A percentile compares a stretch with the other conserved stretches of the same genome.
These are phyloP conservation scores for Porphyrellus cyaneotinctus DNA, from an alignment of 768 basidiomycete genomes.

Conservation along the genomic window DNA sequence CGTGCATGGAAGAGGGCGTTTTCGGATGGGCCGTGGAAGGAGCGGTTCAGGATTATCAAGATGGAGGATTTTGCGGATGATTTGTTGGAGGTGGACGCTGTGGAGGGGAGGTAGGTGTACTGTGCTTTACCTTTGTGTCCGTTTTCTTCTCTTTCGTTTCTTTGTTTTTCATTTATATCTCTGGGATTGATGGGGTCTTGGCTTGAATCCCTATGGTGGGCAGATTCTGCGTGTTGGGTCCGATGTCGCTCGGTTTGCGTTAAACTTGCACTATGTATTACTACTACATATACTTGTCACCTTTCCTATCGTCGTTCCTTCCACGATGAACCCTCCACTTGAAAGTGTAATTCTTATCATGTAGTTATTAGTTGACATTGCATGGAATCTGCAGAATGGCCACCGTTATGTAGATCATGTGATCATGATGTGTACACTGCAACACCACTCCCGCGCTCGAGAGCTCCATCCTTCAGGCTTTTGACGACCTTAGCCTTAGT, in stretches of 20 bases:
- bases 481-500: too few species aligned
- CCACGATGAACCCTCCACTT: background rate
- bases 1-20: conserved; percentile 74
- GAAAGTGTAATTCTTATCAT: background rate
- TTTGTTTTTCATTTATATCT: background rate
- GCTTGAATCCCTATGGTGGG: background rate
- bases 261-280: conserved; percentile 10
- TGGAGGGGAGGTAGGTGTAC: conserved; percentile 16
- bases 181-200: background rate
- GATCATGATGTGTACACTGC: too few species aligned
- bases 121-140: background rate
- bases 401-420: background rate
- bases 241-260: conserved; percentile 3
- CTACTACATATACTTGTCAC: background rate
- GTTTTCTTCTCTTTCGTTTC: background rate
- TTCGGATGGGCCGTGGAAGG: conserved; percentile 43
- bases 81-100: conserved; percentile 44
- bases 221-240: background rate
- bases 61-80: conserved; percentile 66
- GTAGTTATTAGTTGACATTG: background rate
- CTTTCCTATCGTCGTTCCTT: background rate
- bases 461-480: too few species aligned
- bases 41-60: conserved; percentile 51
- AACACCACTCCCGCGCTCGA: too few species aligned
- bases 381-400: background rate